A percentile compares a stretch with the other conserved stretches of the same genome.
phyloP scores from a whole-genome alignment of 805 yeast genomes.

The Vanderwaltozyma yarrowii region DNA sequence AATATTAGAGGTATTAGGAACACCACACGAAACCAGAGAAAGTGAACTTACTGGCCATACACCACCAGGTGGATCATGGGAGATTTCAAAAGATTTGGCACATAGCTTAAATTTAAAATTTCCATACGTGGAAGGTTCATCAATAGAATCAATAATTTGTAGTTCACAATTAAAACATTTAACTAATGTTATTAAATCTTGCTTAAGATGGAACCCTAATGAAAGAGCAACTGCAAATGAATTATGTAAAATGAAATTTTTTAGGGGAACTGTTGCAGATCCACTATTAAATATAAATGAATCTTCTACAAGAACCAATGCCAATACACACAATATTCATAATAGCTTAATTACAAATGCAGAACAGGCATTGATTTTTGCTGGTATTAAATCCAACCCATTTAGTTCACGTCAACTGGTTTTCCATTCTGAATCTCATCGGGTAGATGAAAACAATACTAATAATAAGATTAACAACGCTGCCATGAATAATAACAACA shows the following conservation, averaged over 20 bases:
- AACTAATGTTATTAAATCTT: conserved; percentile 33
- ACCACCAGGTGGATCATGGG: conserved; percentile 70
- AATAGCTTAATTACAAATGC: conserved; percentile 12
- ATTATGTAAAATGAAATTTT: conserved; percentile 44
- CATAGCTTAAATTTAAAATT: conserved; percentile 43
- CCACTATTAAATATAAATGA: background rate
- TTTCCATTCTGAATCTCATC: conserved; percentile 5
- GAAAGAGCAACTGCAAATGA: conserved; percentile 43
- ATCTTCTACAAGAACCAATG: too few species aligned
- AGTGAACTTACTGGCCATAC: conserved; percentile 14
- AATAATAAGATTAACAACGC: background rate
- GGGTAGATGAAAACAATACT: background rate
- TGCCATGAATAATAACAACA: background rate
- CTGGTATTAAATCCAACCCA: conserved; percentile 11
- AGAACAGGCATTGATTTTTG: conserved; percentile 20
- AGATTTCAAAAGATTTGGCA: conserved; percentile 46
- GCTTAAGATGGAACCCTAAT: conserved; percentile 72
- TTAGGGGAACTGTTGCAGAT: conserved; percentile 34
- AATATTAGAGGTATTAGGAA: conserved; percentile 60
- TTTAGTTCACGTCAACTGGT: conserved; percentile 8
- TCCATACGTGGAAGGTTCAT: conserved; percentile 45
- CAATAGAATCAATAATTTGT: conserved; percentile 37
- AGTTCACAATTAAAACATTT: conserved; percentile 33
- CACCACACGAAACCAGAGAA: conserved; percentile 39
- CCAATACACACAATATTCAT: too few species aligned